A percentile compares a stretch with the other conserved stretches of the same genome.
These are phyloP conservation scores for Drechslera avenae DNA, from an alignment of 2,329 filamentous ascomycete genomes.

Conservation along the genomic window DNA sequence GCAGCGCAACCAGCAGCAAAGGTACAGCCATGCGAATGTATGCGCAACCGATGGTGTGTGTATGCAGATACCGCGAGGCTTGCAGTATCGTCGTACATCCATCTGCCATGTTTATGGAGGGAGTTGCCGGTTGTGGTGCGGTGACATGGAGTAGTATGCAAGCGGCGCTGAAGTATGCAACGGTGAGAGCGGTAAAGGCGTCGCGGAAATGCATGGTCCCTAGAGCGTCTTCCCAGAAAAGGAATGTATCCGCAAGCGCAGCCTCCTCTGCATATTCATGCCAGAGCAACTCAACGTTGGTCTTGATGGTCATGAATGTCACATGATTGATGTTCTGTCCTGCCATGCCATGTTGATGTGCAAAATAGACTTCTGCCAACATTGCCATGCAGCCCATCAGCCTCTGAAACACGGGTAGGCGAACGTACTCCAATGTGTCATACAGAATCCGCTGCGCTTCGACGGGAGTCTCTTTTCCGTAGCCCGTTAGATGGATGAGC, in stretches of 20 bases:
- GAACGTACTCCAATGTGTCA: conserved; percentile 28
- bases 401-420: conserved; percentile 33
- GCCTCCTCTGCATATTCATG: conserved; percentile 22
- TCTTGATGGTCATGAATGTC: conserved; percentile 2
- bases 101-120: conserved; percentile 17
- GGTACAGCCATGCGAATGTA: conserved; percentile 42
- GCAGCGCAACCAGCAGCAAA: conserved; percentile 35
- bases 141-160: conserved; percentile 25
- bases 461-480: conserved; percentile 1
- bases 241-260: conserved; percentile 2
- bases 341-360: neutral
- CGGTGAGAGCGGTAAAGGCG: conserved; percentile 31
- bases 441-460: conserved; percentile 23
- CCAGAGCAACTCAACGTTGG: conserved; percentile 26
- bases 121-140: conserved; percentile 10
- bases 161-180: conserved; percentile 31
- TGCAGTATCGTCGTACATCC: conserved; percentile 27
- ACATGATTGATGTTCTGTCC: neutral
- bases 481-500: conserved; percentile 29
- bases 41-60: conserved; percentile 29
- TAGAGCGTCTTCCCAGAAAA: conserved; percentile 10
- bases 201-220: conserved; percentile 22
- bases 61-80: conserved; percentile 26
- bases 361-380: conserved; percentile 24
- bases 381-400: conserved; percentile 29